A percentile compares a stretch with the other conserved stretches of the same genome.
Evolutionary conservation across 2,329 filamentous ascomycete species (phyloP).

Genomic region (Cryoendolithus antarcticus): DNA sequence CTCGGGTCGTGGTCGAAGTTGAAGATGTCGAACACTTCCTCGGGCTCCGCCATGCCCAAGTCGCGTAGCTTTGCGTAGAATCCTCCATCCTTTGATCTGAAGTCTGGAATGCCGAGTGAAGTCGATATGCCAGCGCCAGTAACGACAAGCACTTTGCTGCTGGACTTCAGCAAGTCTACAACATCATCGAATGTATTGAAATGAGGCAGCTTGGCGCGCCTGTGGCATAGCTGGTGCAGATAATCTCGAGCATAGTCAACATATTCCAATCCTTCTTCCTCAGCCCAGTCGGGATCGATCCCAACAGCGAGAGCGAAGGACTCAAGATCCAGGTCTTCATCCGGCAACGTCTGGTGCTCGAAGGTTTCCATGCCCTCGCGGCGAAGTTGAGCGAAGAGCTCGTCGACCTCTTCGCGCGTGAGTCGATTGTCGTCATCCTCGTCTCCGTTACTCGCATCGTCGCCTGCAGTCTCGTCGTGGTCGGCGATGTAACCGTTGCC

Average conservation of each 20-base stretch:
- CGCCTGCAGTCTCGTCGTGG: too few relatives aligned
- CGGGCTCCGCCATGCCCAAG: conserved; percentile 68
- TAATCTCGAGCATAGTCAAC: conserved; percentile 2
- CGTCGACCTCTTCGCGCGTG: not conserved
- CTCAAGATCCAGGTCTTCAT: conserved; percentile 1
- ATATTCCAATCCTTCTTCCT: conserved; percentile 2
- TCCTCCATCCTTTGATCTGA: conserved; percentile 83
- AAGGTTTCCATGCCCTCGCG: conserved; percentile 1
- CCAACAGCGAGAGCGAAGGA: conserved; percentile 2
- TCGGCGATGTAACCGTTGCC: too few relatives aligned
- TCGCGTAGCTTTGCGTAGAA: conserved; percentile 77
- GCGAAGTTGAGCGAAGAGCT: conserved; percentile 3
- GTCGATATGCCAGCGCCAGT: conserved; percentile 96
- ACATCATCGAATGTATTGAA: conserved; percentile 87
- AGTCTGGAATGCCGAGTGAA: conserved; percentile 91
- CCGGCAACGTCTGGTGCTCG: conserved; percentile 1
- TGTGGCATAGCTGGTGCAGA: conserved; percentile 2
- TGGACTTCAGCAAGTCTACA: conserved; percentile 58
- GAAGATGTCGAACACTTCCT: conserved; percentile 88
- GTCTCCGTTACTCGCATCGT: too few relatives aligned
- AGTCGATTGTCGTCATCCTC: too few relatives aligned
- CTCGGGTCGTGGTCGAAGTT: conserved; percentile 72
- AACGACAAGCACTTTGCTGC: conserved; percentile 79
- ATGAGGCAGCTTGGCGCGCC: conserved; percentile 58
- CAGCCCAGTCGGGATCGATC: conserved; percentile 1